Conservation (phyloP, 1,139 yeast species). For the Blastobotrys niveus region DNA sequence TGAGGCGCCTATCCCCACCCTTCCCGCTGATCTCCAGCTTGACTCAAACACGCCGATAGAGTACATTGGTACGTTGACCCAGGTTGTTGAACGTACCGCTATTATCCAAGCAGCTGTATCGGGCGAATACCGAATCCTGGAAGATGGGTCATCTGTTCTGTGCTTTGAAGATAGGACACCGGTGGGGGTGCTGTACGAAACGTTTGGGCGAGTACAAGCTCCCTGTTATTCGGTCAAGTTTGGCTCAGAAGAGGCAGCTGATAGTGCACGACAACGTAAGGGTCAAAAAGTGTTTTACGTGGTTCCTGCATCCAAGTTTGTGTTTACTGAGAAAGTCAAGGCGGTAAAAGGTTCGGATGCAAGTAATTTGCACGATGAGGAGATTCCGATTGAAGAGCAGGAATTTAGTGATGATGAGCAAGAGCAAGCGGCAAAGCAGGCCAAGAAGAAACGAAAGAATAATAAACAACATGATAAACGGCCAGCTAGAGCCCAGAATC, state of each 20-base stretch:
- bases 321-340: slow-evolving; percentile 68
- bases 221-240: slow-evolving; percentile 79
- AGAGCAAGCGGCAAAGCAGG: slow-evolving; percentile 54
- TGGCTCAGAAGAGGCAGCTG: slow-evolving; percentile 50
- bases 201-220: slow-evolving; percentile 81
- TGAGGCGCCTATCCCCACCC: slow-evolving; percentile 60
- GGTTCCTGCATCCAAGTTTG: slow-evolving; percentile 72
- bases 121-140: slow-evolving; percentile 75
- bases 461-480: not conserved
- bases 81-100: slow-evolving; percentile 65
- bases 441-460: slow-evolving; percentile 43
- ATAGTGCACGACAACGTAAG: slow-evolving; percentile 40
- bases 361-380: slow-evolving; percentile 91
- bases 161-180: slow-evolving; percentile 68
- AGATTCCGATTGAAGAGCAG: slow-evolving; percentile 84
- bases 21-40: slow-evolving; percentile 64
- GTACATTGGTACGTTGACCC: slow-evolving; percentile 63
- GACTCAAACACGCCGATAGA: slow-evolving; percentile 61
- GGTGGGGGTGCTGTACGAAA: slow-evolving; percentile 82
- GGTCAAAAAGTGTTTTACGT: slow-evolving; percentile 69
- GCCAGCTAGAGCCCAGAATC: not conserved
- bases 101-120: slow-evolving; percentile 70
- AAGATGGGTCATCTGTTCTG: slow-evolving; percentile 69
- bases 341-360: slow-evolving; percentile 86
- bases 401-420: slow-evolving; percentile 92